Base-by-base conservation (phyloP, 805 yeast genomes). In the Wickerhamomyces mucosus region DNA sequence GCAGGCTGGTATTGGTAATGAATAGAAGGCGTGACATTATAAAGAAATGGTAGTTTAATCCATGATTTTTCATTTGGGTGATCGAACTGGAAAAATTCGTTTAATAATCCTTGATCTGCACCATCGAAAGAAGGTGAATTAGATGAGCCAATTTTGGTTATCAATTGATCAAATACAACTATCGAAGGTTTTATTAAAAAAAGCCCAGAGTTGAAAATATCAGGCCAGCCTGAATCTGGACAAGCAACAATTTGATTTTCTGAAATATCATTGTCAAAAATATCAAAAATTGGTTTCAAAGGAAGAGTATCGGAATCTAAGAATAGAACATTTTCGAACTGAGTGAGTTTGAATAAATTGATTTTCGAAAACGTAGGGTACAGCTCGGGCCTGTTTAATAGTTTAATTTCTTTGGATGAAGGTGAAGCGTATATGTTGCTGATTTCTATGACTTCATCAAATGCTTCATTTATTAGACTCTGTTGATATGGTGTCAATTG, bases 161-260 rank as follows among this genome's bases (percentile, higher is more conserved):
- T 28, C 26, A 84, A 58, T 13, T 57, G 54, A 6, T 53, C 36
- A 42, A 58, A 76, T 14, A 60, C 68, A 0, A 39, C 39, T 2
- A 45, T 21, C 40, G 63, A 59, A 2, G 92, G 94, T 34, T 62
- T 63, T 17, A 72, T 50, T 6, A 76, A 61, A 38, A 83, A 61
- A 15, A 83, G 67, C 1, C 94, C 94, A 11, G 86, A 72, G 54
- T 83, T 83, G 63, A 83, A 83, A 31, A 78, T 67, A 57, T 83
- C 94, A 1, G 94, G 94, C 79, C 89, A 83, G n/a, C 94, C 92
- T 11, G 72, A 60, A 53, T 83, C 94, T 0, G 92, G 83, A 6
- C 77, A 59, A 0, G 92, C 53, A 9, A 43, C 42, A 12, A 49
- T 40, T 36, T 58, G 57, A 8, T 36, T 21, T 9, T 40, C 35